Percentiles rank a stretch among this genome's conserved stretches.
These are phyloP conservation scores for Corymbia citriodora DNA, from an alignment of 441 rosid species.

Conservation along the genomic window DNA sequence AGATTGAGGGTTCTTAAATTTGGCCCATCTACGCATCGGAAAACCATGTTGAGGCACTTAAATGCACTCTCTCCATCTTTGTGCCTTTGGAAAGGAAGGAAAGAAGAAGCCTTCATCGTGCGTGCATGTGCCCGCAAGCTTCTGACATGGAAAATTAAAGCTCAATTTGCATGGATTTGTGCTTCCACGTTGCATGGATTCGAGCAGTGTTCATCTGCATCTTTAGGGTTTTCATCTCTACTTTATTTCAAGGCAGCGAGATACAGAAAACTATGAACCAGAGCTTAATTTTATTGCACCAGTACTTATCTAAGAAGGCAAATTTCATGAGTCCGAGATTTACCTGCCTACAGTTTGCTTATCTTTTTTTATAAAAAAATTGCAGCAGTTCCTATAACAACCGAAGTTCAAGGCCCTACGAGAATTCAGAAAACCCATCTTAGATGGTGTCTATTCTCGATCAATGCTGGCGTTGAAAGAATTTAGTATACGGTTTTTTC, in stretches of 20 bases:
- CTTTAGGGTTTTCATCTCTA: background rate
- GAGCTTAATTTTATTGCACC: background rate
- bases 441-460: background rate
- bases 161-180: background rate
- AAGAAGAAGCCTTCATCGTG: background rate
- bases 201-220: background rate
- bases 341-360: background rate
- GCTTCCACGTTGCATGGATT: background rate
- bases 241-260: background rate
- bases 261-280: background rate
- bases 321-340: background rate
- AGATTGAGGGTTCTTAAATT: conserved; percentile 25
- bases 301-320: background rate
- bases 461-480: background rate
- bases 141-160: background rate
- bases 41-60: conserved; percentile 23
- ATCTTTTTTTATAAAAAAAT: background rate
- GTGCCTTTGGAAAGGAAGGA: conserved; percentile 19
- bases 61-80: conserved; percentile 29
- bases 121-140: background rate
- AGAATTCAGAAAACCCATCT: background rate
- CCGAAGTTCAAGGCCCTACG: background rate
- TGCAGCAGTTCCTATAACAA: background rate
- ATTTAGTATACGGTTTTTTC: too few relatives aligned
- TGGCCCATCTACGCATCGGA: conserved; percentile 30